Conservation (phyloP, 2,329 filamentous ascomycete genomes). For the Penicillium sp. region DNA sequence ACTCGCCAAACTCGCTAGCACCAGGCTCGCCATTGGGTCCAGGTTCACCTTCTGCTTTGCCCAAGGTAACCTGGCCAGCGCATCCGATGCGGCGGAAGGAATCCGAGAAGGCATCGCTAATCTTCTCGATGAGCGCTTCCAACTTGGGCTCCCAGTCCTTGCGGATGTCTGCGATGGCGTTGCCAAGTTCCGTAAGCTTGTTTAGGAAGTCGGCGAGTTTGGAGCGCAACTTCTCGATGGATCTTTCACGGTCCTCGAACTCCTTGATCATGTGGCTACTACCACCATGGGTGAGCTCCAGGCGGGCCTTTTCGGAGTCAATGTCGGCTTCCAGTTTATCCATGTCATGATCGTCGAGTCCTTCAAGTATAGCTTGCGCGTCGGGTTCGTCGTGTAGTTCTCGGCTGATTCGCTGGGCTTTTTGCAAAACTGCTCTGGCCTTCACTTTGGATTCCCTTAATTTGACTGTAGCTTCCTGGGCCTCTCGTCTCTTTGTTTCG, state of each 20-base stretch:
- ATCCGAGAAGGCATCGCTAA: slow-evolving; percentile 86
- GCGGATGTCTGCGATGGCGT: slow-evolving; percentile 64
- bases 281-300: slow-evolving; percentile 76
- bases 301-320: slow-evolving; percentile 66
- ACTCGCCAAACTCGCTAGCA: slow-evolving; percentile 81
- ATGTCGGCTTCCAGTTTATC: slow-evolving; percentile 72
- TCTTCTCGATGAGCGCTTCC: slow-evolving; percentile 71
- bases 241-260: slow-evolving; percentile 67
- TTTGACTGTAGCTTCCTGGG: slow-evolving; percentile 32
- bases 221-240: slow-evolving; percentile 64
- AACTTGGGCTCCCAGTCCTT: slow-evolving; percentile 78
- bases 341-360: slow-evolving; percentile 51
- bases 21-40: slow-evolving; percentile 29
- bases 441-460: slow-evolving; percentile 30
- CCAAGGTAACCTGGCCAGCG: slow-evolving; percentile 81
- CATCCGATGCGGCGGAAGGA: slow-evolving; percentile 95
- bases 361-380: slow-evolving; percentile 38
- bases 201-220: slow-evolving; percentile 56
- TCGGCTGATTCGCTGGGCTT: slow-evolving; percentile 16
- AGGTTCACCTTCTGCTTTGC: slow-evolving; percentile 60
- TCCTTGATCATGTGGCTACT: slow-evolving; percentile 73
- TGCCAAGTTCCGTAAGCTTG: slow-evolving; percentile 55
- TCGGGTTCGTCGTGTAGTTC: slow-evolving; percentile 20
- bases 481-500: slow-evolving; percentile 41
- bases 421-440: slow-evolving; percentile 15